Conservation (phyloP, 2,329 filamentous ascomycete species). For the Diaporthe batatas region DNA sequence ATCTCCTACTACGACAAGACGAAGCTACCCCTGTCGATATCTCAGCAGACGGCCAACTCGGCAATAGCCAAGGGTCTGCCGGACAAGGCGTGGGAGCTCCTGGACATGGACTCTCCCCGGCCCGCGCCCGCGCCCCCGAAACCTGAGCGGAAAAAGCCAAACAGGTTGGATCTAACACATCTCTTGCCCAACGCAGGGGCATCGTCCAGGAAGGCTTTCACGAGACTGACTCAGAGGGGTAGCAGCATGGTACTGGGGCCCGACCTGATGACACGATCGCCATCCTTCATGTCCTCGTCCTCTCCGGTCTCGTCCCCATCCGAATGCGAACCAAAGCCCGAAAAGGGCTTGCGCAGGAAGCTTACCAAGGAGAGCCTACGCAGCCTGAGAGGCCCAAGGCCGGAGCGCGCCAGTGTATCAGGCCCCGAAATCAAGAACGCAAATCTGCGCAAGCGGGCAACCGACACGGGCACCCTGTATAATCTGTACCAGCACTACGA, state of each 20-base stretch:
- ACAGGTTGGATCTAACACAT: constrained; percentile 63
- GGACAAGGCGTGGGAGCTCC: constrained; percentile 59
- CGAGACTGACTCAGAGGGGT: constrained; percentile 42
- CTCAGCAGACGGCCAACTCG: constrained; percentile 70
- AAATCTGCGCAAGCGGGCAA: constrained; percentile 39
- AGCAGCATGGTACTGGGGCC: constrained; percentile 52
- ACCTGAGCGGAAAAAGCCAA: constrained; percentile 62
- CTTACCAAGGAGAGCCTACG: constrained; percentile 55
- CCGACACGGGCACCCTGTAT: constrained; percentile 57
- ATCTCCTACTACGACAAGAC: constrained; percentile 69
- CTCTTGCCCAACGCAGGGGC: constrained; percentile 53
- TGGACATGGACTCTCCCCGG: constrained; percentile 59
- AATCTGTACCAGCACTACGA: constrained; percentile 71
- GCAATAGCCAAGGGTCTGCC: constrained; percentile 70
- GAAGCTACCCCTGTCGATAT: constrained; percentile 68
- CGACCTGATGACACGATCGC: constrained; percentile 57
- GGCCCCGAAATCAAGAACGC: constrained; percentile 26
- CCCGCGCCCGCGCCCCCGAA: constrained; percentile 44
- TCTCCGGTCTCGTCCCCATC: constrained; percentile 48
- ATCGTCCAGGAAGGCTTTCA: constrained; percentile 44
- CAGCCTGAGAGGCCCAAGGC: constrained; percentile 24
- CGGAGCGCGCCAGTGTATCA: constrained; percentile 5
- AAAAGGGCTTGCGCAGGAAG: constrained; percentile 51
- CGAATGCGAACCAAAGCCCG: constrained; percentile 46
- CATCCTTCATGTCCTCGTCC: constrained; percentile 59